Evolutionary conservation across 768 basidiomycete species (phyloP), one percentile per base, ranked within the genome.

Genomic region (Lactifluus pinguis): DNA sequence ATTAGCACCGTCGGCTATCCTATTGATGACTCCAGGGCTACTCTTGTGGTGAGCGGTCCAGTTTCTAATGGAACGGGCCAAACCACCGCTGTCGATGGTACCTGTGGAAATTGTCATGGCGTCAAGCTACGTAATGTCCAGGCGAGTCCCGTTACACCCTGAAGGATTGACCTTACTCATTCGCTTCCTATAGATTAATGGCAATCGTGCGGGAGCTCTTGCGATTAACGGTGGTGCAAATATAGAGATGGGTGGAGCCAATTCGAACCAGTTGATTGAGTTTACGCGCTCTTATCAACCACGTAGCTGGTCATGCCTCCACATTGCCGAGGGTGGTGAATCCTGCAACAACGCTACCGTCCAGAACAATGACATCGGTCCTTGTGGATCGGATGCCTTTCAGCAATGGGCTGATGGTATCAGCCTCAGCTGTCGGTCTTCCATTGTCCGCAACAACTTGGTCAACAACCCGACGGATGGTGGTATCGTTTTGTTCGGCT

Each of bases 321-420:
- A 94, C 67, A 69, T 93, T 36, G 75, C 78, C 0, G 85, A 92
- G 69, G 92, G 91, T 4, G 70, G 77, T 38, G 75, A 86, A 41
- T 76, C 71, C 9, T 94, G 91, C 73, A 79, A 75, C 60, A 83
- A 84, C 59, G 76, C 73, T 13, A 81, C 80, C 4, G 76, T 93
- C 36, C 85, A 87, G 68, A 85, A 90, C 72, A 93, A 93, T 66
- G 87, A 92, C 64, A 84, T 93, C 47, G 92, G 87, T 4, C 89
- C 89, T 2, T 85, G 86, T 61, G 89, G 89, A 1, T 75, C 76
- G 4, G 83, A 86, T 59, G 62, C 66, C 4, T 87, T 80, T 67
- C 80, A 83, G 63, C 73, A 89, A 69, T 92, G 89, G 89, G 87
- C 89, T 1, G 89, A 91, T 68, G 89, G 89, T 6, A 85, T 92